Evolutionary conservation across 2,329 filamentous ascomycete genomes (phyloP).

Genomic region (Nothophoma quercina): DNA sequence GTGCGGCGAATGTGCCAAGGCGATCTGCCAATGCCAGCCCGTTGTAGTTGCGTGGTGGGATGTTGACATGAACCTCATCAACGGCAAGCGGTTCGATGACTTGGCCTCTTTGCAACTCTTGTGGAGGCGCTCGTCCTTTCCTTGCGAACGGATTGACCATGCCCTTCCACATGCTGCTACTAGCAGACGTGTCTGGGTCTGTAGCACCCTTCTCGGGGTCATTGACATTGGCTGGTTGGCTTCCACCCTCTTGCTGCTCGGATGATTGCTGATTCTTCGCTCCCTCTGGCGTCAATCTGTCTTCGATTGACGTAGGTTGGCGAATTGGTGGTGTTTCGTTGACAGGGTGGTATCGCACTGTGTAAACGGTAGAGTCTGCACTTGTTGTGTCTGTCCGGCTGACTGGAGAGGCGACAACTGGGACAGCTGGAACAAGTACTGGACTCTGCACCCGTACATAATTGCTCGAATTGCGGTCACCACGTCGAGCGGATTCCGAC

Average conservation of each 20-base stretch:
- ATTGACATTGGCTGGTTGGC: slow-evolving; percentile 24
- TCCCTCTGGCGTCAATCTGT: slow-evolving; percentile 18
- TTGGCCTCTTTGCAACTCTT: slow-evolving; percentile 65
- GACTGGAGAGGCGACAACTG: slow-evolving; percentile 61
- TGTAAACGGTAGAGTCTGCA: slow-evolving; percentile 69
- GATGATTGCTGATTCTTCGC: slow-evolving; percentile 10
- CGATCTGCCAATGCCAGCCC: slow-evolving; percentile 55
- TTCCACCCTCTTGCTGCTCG: slow-evolving; percentile 5
- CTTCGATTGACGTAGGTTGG: slow-evolving; percentile 26
- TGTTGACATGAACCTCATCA: slow-evolving; percentile 44
- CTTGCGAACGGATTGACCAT: slow-evolving; percentile 66
- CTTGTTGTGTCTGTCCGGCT: slow-evolving; percentile 68
- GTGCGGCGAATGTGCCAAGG: slow-evolving; percentile 58
- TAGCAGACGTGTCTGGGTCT: slow-evolving; percentile 17
- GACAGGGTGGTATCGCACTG: slow-evolving; percentile 67
- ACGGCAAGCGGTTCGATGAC: slow-evolving; percentile 54
- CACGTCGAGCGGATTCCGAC: slow-evolving; percentile 34
- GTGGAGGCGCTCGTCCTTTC: slow-evolving; percentile 64
- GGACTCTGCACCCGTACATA: slow-evolving; percentile 43
- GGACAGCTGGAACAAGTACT: slow-evolving; percentile 54
- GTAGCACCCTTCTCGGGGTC: slow-evolving; percentile 41
- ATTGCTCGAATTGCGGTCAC: slow-evolving; percentile 34
- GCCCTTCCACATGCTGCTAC: slow-evolving; percentile 44
- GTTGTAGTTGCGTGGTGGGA: slow-evolving; percentile 54
- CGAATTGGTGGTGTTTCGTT: slow-evolving; percentile 48